A percentile compares a stretch with the other conserved stretches of the same genome.
phyloP scores from a whole-genome alignment of 208 protist genomes.

The Plasmodiophora brassicae region DNA sequence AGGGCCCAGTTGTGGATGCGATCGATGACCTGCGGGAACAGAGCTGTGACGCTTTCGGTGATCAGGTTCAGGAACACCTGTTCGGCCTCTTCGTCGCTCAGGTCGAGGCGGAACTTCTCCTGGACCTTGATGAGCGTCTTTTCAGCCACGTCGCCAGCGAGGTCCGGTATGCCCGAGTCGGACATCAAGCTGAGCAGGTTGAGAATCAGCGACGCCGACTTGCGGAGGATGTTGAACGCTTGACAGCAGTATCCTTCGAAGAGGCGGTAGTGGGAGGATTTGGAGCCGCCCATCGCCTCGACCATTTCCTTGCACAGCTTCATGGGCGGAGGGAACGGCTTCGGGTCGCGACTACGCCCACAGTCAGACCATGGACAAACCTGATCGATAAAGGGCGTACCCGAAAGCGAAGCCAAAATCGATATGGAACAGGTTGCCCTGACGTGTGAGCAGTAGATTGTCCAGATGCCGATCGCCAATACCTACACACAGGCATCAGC shows the following conservation, averaged over 20 bases:
- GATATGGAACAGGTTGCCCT: slow-evolving; percentile 89
- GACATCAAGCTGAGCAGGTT: slow-evolving; percentile 83
- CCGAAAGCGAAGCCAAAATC: slow-evolving; percentile 94
- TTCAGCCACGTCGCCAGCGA: background rate
- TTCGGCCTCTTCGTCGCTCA: slow-evolving; percentile 21
- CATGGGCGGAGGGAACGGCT: slow-evolving; percentile 90
- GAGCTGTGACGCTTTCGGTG: slow-evolving; percentile 79
- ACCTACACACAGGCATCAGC: slow-evolving; percentile 41
- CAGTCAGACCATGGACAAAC: background rate
- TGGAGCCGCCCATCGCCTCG: slow-evolving; percentile 45
- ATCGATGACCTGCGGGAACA: slow-evolving; percentile 82
- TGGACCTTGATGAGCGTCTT: slow-evolving; percentile 17
- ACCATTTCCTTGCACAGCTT: slow-evolving; percentile 78
- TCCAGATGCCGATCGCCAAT: slow-evolving; percentile 85
- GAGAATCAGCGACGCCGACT: slow-evolving; percentile 82
- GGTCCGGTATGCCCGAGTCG: slow-evolving; percentile 67
- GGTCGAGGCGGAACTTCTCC: background rate
- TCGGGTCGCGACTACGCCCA: slow-evolving; percentile 62
- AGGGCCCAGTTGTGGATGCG: slow-evolving; percentile 48
- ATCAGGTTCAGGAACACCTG: slow-evolving; percentile 77
- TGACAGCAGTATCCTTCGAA: slow-evolving; percentile 73
- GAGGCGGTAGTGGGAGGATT: background rate
- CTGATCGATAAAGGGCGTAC: background rate
- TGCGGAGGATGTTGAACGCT: slow-evolving; percentile 88
- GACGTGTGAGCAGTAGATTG: slow-evolving; percentile 53